Evolutionary conservation across 768 basidiomycete species (phyloP).

Genomic region (Tylopilus felleus): DNA sequence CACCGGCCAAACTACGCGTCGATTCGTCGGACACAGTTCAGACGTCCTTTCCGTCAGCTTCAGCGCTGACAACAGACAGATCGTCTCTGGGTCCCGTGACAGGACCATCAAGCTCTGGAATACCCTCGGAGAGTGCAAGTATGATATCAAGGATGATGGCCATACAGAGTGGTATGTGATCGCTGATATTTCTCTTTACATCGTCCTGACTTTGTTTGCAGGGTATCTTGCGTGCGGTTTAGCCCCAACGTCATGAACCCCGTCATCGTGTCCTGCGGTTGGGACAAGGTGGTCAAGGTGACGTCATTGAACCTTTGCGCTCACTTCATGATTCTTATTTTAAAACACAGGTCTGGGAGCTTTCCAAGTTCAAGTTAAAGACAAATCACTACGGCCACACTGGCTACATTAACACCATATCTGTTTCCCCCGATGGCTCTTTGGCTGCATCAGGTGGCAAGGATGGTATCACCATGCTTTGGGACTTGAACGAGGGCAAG

Average conservation of each 20-base stretch:
- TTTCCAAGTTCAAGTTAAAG: slow-evolving; percentile 99
- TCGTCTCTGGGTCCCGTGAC: slow-evolving; percentile 98
- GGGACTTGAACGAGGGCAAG: slow-evolving; percentile 99
- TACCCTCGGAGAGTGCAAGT: slow-evolving; percentile 99
- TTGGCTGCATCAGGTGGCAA: slow-evolving; percentile 99
- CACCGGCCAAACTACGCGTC: slow-evolving; percentile 92
- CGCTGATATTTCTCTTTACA: background rate
- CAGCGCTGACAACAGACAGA: slow-evolving; percentile 99
- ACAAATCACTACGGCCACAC: slow-evolving; percentile 99
- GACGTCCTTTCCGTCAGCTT: slow-evolving; percentile 99
- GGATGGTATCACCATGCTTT: slow-evolving; percentile 99
- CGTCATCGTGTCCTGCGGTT: slow-evolving; percentile 97
- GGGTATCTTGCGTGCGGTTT: slow-evolving; percentile 99
- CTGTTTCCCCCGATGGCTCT: slow-evolving; percentile 98
- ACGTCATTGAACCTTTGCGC: slow-evolving; percentile 26
- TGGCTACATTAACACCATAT: slow-evolving; percentile 98
- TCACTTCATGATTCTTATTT: slow-evolving; percentile 3
- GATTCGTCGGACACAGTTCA: slow-evolving; percentile 96
- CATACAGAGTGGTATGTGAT: slow-evolving; percentile 84
- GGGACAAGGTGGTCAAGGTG: slow-evolving; percentile 99
- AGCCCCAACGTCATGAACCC: slow-evolving; percentile 97
- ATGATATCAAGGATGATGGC: slow-evolving; percentile 98
- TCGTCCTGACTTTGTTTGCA: slow-evolving; percentile 27
- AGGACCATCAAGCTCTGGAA: slow-evolving; percentile 99
- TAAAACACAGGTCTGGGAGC: slow-evolving; percentile 94